Evolutionary conservation across 768 basidiomycete species (phyloP).

Genomic region (Termitomyces sp.): DNA sequence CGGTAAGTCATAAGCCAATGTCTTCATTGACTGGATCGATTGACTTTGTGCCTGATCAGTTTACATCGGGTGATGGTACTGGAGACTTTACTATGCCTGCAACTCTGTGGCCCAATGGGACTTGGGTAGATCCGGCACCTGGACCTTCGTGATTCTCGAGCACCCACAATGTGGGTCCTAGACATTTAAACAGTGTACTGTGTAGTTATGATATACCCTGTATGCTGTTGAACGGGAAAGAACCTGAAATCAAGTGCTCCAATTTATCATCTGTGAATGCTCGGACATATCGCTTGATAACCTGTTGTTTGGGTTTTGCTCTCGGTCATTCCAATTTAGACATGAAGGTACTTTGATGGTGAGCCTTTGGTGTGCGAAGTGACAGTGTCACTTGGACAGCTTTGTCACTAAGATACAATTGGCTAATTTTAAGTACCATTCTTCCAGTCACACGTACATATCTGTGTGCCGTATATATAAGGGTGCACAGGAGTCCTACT

Average conservation of each 20-base stretch:
- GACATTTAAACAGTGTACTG: background rate
- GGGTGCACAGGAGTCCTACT: background rate
- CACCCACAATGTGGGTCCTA: background rate
- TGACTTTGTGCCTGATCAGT: slow-evolving; percentile 31
- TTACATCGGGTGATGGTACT: slow-evolving; percentile 36
- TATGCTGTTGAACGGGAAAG: no score
- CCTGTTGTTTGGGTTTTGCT: no score
- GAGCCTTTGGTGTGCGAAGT: background rate
- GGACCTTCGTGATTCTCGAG: slow-evolving; percentile 49
- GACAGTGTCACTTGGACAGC: background rate
- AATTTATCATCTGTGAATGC: background rate
- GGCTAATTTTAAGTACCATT: background rate
- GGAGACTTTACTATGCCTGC: slow-evolving; percentile 85
- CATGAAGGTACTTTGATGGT: background rate
- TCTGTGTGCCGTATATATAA: background rate
- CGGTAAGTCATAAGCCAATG: slow-evolving; percentile 43
- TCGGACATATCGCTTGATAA: no score
- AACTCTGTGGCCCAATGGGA: slow-evolving; percentile 73
- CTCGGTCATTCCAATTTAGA: background rate
- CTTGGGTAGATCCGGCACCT: slow-evolving; percentile 69
- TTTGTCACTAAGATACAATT: background rate
- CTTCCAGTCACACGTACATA: slow-evolving; percentile 3
- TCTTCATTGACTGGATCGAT: background rate
- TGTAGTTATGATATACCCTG: background rate
- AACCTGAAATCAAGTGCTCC: background rate